phyloP scores from a whole-genome alignment of 2,329 filamentous ascomycete species.

The Fusarium bulbicola region DNA sequence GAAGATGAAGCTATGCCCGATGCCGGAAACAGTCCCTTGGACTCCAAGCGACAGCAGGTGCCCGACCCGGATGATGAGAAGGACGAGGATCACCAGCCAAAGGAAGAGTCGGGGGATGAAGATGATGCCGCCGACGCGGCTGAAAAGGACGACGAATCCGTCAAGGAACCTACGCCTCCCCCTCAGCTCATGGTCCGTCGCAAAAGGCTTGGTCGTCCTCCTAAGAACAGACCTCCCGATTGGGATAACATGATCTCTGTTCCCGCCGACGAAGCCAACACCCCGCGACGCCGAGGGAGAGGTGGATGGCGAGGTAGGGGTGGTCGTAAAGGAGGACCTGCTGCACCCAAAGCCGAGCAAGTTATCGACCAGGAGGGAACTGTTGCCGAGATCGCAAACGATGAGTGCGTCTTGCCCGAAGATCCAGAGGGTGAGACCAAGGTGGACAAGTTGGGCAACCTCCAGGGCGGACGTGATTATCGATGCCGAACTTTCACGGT shows the following conservation, averaged over 20 bases:
- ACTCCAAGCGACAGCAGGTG: slow-evolving; percentile 55
- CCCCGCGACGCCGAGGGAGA: slow-evolving; percentile 71
- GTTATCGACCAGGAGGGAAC: slow-evolving; percentile 95
- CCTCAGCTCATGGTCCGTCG: slow-evolving; percentile 73
- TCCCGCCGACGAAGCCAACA: slow-evolving; percentile 63
- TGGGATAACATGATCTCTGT: slow-evolving; percentile 73
- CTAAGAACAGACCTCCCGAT: slow-evolving; percentile 84
- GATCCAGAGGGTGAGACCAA: slow-evolving; percentile 91
- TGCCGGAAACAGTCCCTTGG: slow-evolving; percentile 42
- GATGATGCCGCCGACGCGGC: slow-evolving; percentile 46
- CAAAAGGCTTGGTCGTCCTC: slow-evolving; percentile 84
- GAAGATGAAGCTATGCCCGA: slow-evolving; percentile 49
- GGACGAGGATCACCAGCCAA: slow-evolving; percentile 61
- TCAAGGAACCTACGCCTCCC: slow-evolving; percentile 63
- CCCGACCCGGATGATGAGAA: slow-evolving; percentile 49
- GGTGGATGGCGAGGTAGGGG: slow-evolving; percentile 76
- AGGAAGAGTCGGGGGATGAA: slow-evolving; percentile 59
- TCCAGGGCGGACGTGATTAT: slow-evolving; percentile 88
- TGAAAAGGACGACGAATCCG: slow-evolving; percentile 52
- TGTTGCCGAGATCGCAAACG: slow-evolving; percentile 86
- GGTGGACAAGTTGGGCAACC: slow-evolving; percentile 87
- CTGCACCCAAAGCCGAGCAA: slow-evolving; percentile 81
- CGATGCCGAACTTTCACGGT: slow-evolving; percentile 96
- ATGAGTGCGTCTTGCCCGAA: slow-evolving; percentile 89
- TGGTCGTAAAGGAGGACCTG: slow-evolving; percentile 73